These are phyloP conservation scores for Phyllosticta ampelicida DNA, from an alignment of 2,329 filamentous ascomycete species.

Conservation along the genomic window DNA sequence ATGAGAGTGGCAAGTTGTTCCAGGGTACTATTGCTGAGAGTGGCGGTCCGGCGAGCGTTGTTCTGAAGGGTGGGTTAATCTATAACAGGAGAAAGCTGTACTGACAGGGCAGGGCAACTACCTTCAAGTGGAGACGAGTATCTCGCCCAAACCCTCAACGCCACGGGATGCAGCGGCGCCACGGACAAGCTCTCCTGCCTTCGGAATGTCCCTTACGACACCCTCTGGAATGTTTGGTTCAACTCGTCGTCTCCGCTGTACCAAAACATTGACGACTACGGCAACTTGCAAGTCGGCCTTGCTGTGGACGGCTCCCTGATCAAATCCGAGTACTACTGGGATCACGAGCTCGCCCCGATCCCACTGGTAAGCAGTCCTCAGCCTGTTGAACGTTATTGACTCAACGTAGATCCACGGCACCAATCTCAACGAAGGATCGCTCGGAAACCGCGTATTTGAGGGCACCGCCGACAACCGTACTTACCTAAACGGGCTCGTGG, in stretches of 20 bases:
- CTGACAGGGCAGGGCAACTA: slow-evolving; percentile 12
- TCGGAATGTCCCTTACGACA: slow-evolving; percentile 14
- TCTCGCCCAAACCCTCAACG: slow-evolving; percentile 20
- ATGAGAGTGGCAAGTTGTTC: slow-evolving; percentile 31
- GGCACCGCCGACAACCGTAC: not conserved
- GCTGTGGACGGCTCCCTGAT: slow-evolving; percentile 1
- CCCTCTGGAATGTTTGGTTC: slow-evolving; percentile 11
- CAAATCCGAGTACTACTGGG: not conserved
- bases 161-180: not conserved
- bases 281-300: not conserved
- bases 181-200: not conserved
- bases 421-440: slow-evolving; percentile 2
- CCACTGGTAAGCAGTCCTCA: slow-evolving; percentile 1
- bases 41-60: slow-evolving; percentile 23
- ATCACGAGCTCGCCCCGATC: not conserved
- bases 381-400: not conserved
- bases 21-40: slow-evolving; percentile 30
- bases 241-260: not conserved
- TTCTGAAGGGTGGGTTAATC: slow-evolving; percentile 16
- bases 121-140: slow-evolving; percentile 16
- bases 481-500: not conserved
- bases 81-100: not conserved
- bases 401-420: not conserved
- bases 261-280: slow-evolving; percentile 1
- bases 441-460: not conserved